Base-by-base conservation (phyloP, 1,284 basidiomycete species). In the Vanrija sp. region DNA sequence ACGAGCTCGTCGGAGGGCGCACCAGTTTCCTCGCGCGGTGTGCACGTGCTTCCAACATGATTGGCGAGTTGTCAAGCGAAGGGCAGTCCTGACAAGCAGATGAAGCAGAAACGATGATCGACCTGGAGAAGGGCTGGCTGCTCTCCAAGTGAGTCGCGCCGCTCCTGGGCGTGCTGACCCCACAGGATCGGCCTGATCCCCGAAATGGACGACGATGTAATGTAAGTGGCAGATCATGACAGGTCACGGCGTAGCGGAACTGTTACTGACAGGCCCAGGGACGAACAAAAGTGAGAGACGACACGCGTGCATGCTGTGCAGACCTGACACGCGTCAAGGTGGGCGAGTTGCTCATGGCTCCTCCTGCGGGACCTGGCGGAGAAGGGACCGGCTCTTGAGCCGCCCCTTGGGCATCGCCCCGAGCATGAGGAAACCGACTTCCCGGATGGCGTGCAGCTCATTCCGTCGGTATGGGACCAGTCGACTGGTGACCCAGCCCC, bases 191-290 rank as follows among this genome's bases (percentile, higher is more conserved):
- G 87, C 66, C 71, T 79, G 63, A 82, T 83, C 45, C 81, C 82
- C 7, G 88, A 91, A 66, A 85, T 84, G 66, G 88, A 90, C 68
- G 88, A 89, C 75, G 87, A 91, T 73, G 87, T 90, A 43, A 88
- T 89, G 87, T 70, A 42, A 64, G 68, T 59, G 3, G 16, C 41
- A 39, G 41, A 47, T 47, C 19, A 16, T 38, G 37, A 12, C 10
- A n/a, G n/a, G 10, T 6, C 37, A 9, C 41, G 43, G 43, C 16
- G 24, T 9, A 9, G 43, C 16, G 16, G 10, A 15, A 41, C 8
- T 23, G 6, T n/a, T 20, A 44, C 57, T 59, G 48, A 59, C 52
- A 18, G 20, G 16, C 38, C 20, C 55, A 73, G 68, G 72, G 72
- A 74, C 25, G 56, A 81, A 75, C 82, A 91, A 84, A 89, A 89